These are phyloP conservation scores for Malus sylvestris DNA, from an alignment of 306 rosid genomes.

Conservation along the genomic window DNA sequence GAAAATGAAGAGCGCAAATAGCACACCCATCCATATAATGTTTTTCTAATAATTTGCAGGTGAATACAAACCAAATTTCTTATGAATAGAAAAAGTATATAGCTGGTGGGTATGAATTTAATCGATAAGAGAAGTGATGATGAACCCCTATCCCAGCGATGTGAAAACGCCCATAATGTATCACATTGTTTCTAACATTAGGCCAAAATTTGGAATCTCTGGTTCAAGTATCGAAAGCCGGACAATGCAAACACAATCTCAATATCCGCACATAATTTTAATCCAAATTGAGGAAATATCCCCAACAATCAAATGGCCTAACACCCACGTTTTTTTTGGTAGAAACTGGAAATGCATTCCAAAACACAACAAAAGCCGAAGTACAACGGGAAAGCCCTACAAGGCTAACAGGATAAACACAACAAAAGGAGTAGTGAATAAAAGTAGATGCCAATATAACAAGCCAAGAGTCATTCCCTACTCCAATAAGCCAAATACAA, in stretches of 20 bases:
- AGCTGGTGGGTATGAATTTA: not conserved
- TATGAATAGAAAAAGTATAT: not conserved
- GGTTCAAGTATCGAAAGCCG: not conserved
- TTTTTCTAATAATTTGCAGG: not conserved
- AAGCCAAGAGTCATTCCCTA: too few species aligned
- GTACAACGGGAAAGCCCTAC: too few species aligned
- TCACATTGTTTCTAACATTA: not conserved
- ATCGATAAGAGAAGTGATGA: not conserved
- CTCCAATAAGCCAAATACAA: too few species aligned
- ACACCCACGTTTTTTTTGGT: not conserved
- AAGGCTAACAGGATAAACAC: too few species aligned
- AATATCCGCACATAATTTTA: not conserved
- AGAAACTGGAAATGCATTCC: too few species aligned
- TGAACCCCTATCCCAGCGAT: not conserved
- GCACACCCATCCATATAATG: not conserved
- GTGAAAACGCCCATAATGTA: not conserved
- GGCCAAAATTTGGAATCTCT: not conserved
- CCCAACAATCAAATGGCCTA: not conserved
- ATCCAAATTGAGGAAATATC: not conserved
- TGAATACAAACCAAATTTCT: not conserved
- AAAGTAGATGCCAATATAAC: too few species aligned
- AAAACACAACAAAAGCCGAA: too few species aligned
- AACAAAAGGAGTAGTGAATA: too few species aligned
- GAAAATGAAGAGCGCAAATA: not conserved
- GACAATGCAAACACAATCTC: not conserved